Evolutionary conservation across 2,329 filamentous ascomycete genomes (phyloP).

Genomic region (Trichophyton simii): DNA sequence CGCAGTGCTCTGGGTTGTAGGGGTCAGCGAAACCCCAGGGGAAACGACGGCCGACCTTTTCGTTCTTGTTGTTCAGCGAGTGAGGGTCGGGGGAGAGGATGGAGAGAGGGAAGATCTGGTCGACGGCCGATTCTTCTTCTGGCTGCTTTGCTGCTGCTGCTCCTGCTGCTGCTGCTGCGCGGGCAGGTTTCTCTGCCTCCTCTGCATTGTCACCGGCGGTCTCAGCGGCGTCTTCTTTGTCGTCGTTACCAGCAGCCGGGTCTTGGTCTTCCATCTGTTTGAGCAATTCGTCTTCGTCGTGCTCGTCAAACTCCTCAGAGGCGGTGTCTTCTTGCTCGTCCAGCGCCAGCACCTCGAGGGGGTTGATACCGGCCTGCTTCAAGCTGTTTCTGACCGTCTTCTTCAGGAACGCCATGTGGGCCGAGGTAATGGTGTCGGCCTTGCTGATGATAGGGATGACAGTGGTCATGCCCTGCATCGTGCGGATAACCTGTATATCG

Average conservation of each 20-base stretch:
- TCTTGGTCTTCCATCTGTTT: conserved; percentile 21
- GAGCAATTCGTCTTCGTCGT: conserved; percentile 33
- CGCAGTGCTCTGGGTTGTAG: conserved; percentile 81
- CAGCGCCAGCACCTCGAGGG: conserved; percentile 71
- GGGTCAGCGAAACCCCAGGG: conserved; percentile 96
- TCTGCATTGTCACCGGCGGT: not conserved
- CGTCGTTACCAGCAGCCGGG: conserved; percentile 7
- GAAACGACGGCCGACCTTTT: conserved; percentile 66
- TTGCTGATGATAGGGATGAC: conserved; percentile 94
- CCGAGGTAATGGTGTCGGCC: conserved; percentile 88
- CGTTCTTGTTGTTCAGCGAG: conserved; percentile 40
- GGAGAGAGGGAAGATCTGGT: conserved; percentile 70
- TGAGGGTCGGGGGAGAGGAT: conserved; percentile 91
- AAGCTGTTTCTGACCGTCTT: conserved; percentile 80
- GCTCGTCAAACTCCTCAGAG: conserved; percentile 35
- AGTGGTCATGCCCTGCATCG: conserved; percentile 82
- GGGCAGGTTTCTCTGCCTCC: conserved; percentile 1
- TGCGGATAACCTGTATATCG: conserved; percentile 78
- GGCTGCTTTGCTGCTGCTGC: not conserved
- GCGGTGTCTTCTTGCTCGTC: conserved; percentile 55
- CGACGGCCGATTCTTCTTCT: conserved; percentile 19
- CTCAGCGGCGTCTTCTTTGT: not conserved
- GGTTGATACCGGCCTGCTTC: conserved; percentile 74
- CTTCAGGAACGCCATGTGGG: conserved; percentile 87
- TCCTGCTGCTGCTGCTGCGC: not conserved